Percentiles rank a stretch among this genome's conserved stretches.
Evolutionary conservation across 108 stramenopile species (phyloP).

Genomic region (Pseudonitzschia delicatissima): DNA sequence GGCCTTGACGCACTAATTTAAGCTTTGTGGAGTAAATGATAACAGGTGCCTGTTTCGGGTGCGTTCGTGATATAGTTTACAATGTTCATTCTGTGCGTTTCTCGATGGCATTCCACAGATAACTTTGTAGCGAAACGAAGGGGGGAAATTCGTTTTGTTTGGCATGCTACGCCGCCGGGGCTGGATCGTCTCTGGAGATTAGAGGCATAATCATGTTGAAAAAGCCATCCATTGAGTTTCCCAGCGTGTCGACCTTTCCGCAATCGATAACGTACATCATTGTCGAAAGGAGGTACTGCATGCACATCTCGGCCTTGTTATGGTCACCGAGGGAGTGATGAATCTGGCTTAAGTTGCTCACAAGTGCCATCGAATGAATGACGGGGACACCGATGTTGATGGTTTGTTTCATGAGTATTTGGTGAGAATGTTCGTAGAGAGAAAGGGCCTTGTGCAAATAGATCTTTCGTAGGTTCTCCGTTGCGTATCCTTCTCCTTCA

Average conservation of each 20-base stretch:
- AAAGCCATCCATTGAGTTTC: slow-evolving; percentile 22
- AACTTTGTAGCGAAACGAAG: no score
- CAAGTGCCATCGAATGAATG: slow-evolving; percentile 34
- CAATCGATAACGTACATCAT: slow-evolving; percentile 28
- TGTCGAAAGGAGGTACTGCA: slow-evolving; percentile 28
- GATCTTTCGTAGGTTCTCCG: not conserved
- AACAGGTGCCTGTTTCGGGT: no score
- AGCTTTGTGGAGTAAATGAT: no score
- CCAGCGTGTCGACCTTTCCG: slow-evolving; percentile 4
- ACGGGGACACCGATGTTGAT: slow-evolving; percentile 16
- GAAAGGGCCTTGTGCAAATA: slow-evolving; percentile 28
- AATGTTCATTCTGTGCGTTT: no score
- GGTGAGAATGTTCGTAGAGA: slow-evolving; percentile 27
- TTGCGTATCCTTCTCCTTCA: slow-evolving; percentile 14
- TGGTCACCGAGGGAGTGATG: slow-evolving; percentile 26
- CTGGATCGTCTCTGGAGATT: not conserved
- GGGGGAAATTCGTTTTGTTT: no score
- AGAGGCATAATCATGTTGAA: slow-evolving; percentile 25
- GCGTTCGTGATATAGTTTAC: no score
- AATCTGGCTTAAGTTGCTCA: slow-evolving; percentile 36
- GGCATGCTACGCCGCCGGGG: slow-evolving; percentile 16
- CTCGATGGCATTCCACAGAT: no score
- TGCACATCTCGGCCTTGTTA: slow-evolving; percentile 17
- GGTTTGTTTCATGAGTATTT: slow-evolving; percentile 16
- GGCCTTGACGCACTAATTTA: no score